Evolutionary conservation across 2,329 filamentous ascomycete genomes (phyloP).

Genomic region (Penicillium sp.): DNA sequence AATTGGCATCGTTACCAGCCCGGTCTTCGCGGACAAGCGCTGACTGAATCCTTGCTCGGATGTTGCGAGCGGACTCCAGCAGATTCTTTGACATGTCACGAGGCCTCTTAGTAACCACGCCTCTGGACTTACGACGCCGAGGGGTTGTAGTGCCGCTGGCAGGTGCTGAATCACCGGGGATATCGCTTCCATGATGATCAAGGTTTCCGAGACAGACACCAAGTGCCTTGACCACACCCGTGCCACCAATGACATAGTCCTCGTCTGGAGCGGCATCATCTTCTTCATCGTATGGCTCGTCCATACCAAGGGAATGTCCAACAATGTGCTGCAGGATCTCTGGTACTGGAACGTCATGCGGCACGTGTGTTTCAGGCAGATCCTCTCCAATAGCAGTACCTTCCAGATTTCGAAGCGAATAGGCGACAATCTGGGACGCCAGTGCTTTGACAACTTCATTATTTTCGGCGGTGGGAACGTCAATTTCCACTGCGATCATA

Average conservation of each 20-base stretch:
- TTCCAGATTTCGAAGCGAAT: conserved; percentile 90
- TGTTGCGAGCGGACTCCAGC: conserved; percentile 83
- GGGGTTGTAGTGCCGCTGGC: conserved; percentile 57
- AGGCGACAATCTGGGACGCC: conserved; percentile 20
- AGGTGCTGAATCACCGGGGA: conserved; percentile 42
- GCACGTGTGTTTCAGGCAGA: conserved; percentile 44
- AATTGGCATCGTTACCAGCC: conserved; percentile 70
- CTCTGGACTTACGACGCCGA: conserved; percentile 50
- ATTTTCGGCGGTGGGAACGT: conserved; percentile 77
- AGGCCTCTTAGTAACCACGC: conserved; percentile 63
- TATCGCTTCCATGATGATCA: conserved; percentile 52
- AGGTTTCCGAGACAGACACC: conserved; percentile 86
- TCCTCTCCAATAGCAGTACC: conserved; percentile 68
- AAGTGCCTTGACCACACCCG: conserved; percentile 90
- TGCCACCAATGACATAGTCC: conserved; percentile 94
- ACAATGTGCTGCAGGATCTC: conserved; percentile 86
- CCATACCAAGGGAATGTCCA: conserved; percentile 61
- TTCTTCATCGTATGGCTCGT: conserved; percentile 56
- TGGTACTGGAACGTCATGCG: conserved; percentile 62
- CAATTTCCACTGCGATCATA: conserved; percentile 87
- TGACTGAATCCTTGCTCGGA: conserved; percentile 77
- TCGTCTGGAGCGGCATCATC: conserved; percentile 76
- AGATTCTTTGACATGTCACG: conserved; percentile 94
- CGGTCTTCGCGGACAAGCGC: conserved; percentile 74
- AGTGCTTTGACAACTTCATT: conserved; percentile 57